Percentiles rank a stretch among this genome's conserved stretches.
These are phyloP conservation scores for Trichoderma harzianum DNA, from an alignment of 2,329 filamentous ascomycete species.

Conservation along the genomic window DNA sequence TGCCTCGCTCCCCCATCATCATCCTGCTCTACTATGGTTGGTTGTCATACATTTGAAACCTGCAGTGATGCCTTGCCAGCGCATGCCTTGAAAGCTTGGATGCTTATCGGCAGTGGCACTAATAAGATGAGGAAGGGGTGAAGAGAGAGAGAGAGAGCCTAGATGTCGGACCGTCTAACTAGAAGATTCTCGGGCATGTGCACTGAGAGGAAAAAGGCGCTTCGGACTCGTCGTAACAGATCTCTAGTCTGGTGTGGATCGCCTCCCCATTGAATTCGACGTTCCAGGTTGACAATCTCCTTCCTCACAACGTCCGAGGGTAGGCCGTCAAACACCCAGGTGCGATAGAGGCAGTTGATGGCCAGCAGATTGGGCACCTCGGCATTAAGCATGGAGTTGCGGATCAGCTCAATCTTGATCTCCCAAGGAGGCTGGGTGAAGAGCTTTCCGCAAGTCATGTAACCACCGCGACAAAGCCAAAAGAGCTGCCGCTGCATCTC, in stretches of 20 bases:
- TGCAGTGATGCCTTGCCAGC: not conserved
- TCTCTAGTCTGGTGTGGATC: constrained; percentile 26
- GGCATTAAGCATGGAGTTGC: constrained; percentile 33
- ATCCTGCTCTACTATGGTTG: not conserved
- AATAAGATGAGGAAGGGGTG: not conserved
- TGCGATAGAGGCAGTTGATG: constrained; percentile 31
- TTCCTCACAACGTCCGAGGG: constrained; percentile 31
- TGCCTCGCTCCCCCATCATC: not conserved
- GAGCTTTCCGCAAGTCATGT: constrained; percentile 28
- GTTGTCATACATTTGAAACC: not conserved
- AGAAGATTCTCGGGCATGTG: constrained; percentile 13
- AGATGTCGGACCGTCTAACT: not conserved
- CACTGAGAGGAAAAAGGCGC: constrained; percentile 14
- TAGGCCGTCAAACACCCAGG: constrained; percentile 28
- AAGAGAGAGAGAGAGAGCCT: not conserved
- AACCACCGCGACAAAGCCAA: constrained; percentile 43
- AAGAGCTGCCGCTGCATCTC: constrained; percentile 41
- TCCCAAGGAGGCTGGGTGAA: constrained; percentile 40
- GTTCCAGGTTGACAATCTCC: constrained; percentile 27
- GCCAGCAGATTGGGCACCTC: constrained; percentile 29
- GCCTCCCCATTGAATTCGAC: constrained; percentile 31
- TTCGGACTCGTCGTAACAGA: constrained; percentile 25
- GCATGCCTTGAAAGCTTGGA: not conserved
- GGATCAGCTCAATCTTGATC: constrained; percentile 35
- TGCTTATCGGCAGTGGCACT: not conserved